Conservation (phyloP, 2,329 filamentous ascomycete genomes). For the Basipetospora sp. region DNA sequence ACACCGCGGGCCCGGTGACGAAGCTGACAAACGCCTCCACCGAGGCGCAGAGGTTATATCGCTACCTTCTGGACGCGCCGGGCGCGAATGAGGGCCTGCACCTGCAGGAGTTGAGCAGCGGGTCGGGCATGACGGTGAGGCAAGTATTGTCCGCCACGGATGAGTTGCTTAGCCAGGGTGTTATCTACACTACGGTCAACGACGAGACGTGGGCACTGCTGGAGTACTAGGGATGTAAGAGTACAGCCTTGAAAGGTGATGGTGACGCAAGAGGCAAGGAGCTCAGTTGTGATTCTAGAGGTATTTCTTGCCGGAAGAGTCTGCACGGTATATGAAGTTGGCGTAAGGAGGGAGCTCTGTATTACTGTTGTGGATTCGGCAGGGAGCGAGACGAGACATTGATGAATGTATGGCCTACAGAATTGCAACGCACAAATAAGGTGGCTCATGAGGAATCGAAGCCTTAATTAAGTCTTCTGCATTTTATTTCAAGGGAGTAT, state of each 20-base stretch:
- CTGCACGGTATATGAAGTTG: too few species aligned
- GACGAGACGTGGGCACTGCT: constrained; percentile 84
- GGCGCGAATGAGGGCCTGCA: constrained; percentile 74
- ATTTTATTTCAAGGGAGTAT: too few species aligned
- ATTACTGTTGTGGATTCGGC: too few species aligned
- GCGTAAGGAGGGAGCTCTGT: too few species aligned
- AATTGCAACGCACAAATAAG: too few species aligned
- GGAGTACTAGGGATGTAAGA: constrained; percentile 35
- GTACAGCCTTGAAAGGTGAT: too few species aligned
- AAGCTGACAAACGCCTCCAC: constrained; percentile 36
- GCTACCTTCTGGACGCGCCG: constrained; percentile 49
- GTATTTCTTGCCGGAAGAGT: too few species aligned
- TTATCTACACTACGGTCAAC: constrained; percentile 84
- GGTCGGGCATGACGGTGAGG: constrained; percentile 47
- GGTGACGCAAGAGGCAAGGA: too few species aligned
- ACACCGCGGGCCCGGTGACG: constrained; percentile 10
- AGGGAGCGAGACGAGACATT: too few species aligned
- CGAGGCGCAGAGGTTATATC: constrained; percentile 55
- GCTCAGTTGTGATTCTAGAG: neutral
- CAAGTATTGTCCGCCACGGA: constrained; percentile 69
- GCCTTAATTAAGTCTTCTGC: too few species aligned
- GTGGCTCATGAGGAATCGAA: too few species aligned
- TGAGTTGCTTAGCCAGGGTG: constrained; percentile 56
- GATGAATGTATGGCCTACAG: too few species aligned
- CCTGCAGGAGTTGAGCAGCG: constrained; percentile 57